Base-by-base conservation (phyloP, 2,329 filamentous ascomycete species). In the Ophiostoma sp. region DNA sequence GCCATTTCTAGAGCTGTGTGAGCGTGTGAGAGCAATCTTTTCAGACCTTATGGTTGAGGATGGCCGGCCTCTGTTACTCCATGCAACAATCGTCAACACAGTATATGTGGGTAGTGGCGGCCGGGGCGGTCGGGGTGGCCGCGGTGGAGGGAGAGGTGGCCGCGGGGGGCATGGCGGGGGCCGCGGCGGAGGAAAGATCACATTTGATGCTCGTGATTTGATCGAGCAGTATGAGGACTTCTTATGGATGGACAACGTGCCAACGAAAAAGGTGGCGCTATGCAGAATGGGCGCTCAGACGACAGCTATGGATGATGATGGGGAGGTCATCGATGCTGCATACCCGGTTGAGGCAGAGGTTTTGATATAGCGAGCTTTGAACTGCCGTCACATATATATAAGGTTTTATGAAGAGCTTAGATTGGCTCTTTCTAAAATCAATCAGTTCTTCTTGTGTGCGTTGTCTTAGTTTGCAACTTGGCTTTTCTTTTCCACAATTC, bases 31-130 rank as follows among this genome's bases (percentile, higher is more conserved):
- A 70, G 74, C 78, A 0, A 71, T 73, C 1, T 92, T 93, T 73
- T 78, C 78, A 18, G 79, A 82, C 1, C 76, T 90, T 9, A 79
- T 93, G 74, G 75, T 81, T 0, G 78, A 81, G 0, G 88, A 91
- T 40, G 78, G 80, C 12, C 80, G 91, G 67, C 84, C 86, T 6
- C 76, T 97, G 71, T 83, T 91, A 27, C 78, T 97, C 66, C 94
- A 97, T 75, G 92, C 91, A 18, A 97, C 94, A 0, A 80, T 97
- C 4, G 79, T 95, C 66, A 97, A 97, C 76, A 96, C 93, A 0
- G 85, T 93, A 14, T 96, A 97, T 75, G 87, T 87, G 60, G 85
- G 74, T 77, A 77, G 67, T 11, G 42, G 27, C 2, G 64, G 62
- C 6, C 5, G 68, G 1, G 55, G 69, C 6, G 75, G 73, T 66